Conservation (phyloP, 352 stramenopile genomes). For the Paralagenidium karlingii region DNA sequence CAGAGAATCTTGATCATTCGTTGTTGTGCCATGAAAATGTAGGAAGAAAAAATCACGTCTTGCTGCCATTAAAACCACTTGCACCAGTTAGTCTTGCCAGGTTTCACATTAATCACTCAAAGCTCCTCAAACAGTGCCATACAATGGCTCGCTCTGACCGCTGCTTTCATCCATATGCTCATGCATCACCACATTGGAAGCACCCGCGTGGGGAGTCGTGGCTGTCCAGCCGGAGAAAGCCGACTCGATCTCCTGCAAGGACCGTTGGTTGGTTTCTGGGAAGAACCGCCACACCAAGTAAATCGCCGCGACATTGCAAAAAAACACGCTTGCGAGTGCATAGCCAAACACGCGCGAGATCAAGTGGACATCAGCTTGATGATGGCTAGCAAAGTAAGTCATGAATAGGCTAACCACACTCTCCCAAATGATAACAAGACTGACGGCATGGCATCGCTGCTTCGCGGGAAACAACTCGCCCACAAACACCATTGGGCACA, state of each 20-base stretch:
- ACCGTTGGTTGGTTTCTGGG: slow-evolving; percentile 59
- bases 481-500: slow-evolving; percentile 38
- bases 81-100: too few relatives aligned
- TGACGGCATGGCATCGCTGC: slow-evolving; percentile 46
- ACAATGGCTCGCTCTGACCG: too few relatives aligned
- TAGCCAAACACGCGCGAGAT: slow-evolving; percentile 25
- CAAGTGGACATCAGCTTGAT: too few relatives aligned
- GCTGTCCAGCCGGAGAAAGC: slow-evolving; percentile 63
- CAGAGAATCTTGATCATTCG: too few relatives aligned
- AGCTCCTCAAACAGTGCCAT: too few relatives aligned
- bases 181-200: slow-evolving; percentile 38
- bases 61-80: too few relatives aligned
- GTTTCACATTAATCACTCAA: too few relatives aligned
- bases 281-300: slow-evolving; percentile 52
- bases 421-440: slow-evolving; percentile 53
- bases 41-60: too few relatives aligned
- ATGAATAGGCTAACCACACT: slow-evolving; percentile 24
- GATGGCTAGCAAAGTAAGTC: slow-evolving; percentile 13
- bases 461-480: slow-evolving; percentile 64
- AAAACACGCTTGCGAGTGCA: slow-evolving; percentile 21
- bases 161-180: too few relatives aligned
- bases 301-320: slow-evolving; percentile 26
- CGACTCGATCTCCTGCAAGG: slow-evolving; percentile 69
- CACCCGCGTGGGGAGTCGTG: slow-evolving; percentile 38
- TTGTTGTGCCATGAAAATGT: too few relatives aligned